Percentiles rank a stretch among this genome's conserved stretches.
Evolutionary conservation across 2,329 filamentous ascomycete genomes (phyloP).

Genomic region (Dactylellina cionopaga): DNA sequence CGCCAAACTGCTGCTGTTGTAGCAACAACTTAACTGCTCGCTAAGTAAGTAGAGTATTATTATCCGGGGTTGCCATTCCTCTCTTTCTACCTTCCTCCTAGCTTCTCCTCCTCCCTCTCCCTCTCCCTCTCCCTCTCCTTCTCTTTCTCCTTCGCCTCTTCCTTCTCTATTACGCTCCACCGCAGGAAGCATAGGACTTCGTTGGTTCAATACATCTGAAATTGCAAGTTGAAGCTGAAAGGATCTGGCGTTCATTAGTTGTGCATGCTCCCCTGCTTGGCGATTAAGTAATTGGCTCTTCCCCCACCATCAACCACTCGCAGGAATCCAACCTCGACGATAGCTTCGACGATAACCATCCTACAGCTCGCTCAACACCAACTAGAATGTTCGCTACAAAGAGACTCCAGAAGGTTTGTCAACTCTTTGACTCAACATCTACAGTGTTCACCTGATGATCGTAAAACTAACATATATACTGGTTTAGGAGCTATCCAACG

Average conservation of each 20-base stretch:
- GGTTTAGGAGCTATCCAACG: conserved; percentile 67
- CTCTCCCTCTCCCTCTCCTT: background rate
- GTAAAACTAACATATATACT: conserved; percentile 54
- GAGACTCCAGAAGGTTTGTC: conserved; percentile 61
- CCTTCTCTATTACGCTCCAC: background rate
- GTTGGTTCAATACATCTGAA: background rate
- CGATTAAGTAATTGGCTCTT: conserved; percentile 6
- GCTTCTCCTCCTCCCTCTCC: background rate
- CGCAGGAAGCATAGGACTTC: background rate
- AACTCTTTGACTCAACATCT: background rate
- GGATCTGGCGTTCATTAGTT: conserved; percentile 5
- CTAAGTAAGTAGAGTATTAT: too few species aligned
- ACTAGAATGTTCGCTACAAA: conserved; percentile 55
- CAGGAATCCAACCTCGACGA: conserved; percentile 9
- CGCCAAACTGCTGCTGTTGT: too few species aligned
- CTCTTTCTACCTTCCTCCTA: background rate
- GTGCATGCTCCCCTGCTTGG: conserved; percentile 11
- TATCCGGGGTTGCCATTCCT: too few species aligned
- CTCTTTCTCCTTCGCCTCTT: background rate
- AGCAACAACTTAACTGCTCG: too few species aligned
- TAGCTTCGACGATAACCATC: too few species aligned
- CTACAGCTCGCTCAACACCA: conserved; percentile 6
- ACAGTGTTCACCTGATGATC: conserved; percentile 9
- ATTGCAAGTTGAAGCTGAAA: conserved; percentile 12
- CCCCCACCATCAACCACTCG: conserved; percentile 21